Conservation (phyloP, 2,329 filamentous ascomycete genomes). For the Xylaria digitata region DNA sequence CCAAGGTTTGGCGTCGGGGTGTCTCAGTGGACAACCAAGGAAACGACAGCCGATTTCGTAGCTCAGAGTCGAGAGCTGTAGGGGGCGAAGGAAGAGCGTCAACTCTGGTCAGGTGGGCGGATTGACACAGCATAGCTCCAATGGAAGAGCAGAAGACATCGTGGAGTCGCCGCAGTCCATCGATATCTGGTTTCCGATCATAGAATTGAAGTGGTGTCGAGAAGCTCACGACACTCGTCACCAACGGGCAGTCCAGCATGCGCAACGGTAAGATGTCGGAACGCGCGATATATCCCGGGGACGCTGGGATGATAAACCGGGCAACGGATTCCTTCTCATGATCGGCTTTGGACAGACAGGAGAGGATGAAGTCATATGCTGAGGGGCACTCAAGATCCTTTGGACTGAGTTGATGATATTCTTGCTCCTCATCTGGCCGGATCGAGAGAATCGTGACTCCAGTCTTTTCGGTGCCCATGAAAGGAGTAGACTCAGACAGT, state of each 20-base stretch:
- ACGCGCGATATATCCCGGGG: conserved; percentile 14
- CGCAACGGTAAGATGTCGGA: conserved; percentile 23
- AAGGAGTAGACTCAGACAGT: too few relatives aligned
- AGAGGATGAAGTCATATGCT: too few relatives aligned
- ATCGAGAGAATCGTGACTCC: too few relatives aligned
- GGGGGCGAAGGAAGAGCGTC: too few relatives aligned
- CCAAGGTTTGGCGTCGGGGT: conserved; percentile 7
- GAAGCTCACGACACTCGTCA: conserved; percentile 9
- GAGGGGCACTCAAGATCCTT: too few relatives aligned
- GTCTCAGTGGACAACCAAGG: conserved; percentile 12
- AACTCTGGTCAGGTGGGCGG: too few relatives aligned
- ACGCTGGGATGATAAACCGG: conserved; percentile 2
- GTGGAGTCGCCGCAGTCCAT: too few relatives aligned
- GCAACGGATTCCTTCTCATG: conserved; percentile 9
- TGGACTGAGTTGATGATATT: too few relatives aligned
- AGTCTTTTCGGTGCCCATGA: too few relatives aligned
- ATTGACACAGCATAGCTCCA: too few relatives aligned
- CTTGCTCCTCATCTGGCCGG: too few relatives aligned
- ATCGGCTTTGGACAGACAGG: conserved; percentile 5
- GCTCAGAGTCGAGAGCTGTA: neutral
- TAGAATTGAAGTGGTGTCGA: conserved; percentile 22
- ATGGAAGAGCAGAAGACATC: too few relatives aligned
- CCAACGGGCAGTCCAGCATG: conserved; percentile 3
- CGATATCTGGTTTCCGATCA: conserved; percentile 6
- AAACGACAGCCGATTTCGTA: conserved; percentile 23